A percentile compares a stretch with the other conserved stretches of the same genome.
phyloP scores from a whole-genome alignment of 441 rosid genomes.

The Capsella rubella region DNA sequence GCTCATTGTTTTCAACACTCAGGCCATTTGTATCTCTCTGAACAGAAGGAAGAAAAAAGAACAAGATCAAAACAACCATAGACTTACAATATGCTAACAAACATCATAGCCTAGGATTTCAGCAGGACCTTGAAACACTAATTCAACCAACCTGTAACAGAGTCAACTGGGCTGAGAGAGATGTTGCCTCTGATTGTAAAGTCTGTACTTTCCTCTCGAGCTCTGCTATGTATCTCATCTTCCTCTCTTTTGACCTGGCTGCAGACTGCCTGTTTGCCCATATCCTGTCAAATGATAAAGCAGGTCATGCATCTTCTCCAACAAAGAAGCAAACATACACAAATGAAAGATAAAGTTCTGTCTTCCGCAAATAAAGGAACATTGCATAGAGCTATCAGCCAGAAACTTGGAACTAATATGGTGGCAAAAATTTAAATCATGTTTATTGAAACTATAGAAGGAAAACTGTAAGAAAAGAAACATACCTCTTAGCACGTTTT shows the following conservation, averaged over 20 bases:
- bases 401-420: not conserved
- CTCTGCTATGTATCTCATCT: slow-evolving; percentile 97
- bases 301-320: slow-evolving; percentile 24
- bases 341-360: no score
- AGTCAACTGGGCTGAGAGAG: slow-evolving; percentile 93
- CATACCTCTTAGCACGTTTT: slow-evolving; percentile 96
- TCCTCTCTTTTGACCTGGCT: slow-evolving; percentile 99
- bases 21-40: slow-evolving; percentile 98
- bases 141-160: slow-evolving; percentile 73
- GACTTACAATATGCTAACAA: not conserved
- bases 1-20: slow-evolving; percentile 87
- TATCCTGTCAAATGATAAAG: slow-evolving; percentile 59
- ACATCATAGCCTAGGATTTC: not conserved
- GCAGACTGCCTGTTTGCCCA: slow-evolving; percentile 99
- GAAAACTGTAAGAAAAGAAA: not conserved
- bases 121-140: slow-evolving; percentile 13
- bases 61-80: slow-evolving; percentile 16
- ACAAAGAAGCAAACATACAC: not conserved
- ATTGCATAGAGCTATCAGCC: no score
- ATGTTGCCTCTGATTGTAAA: slow-evolving; percentile 91
- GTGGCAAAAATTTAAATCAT: not conserved
- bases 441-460: not conserved
- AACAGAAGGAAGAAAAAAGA: slow-evolving; percentile 35
- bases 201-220: slow-evolving; percentile 97
- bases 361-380: no score